These are phyloP conservation scores for Colletotrichum caudatum DNA, from an alignment of 2,329 filamentous ascomycete species.

Conservation along the genomic window DNA sequence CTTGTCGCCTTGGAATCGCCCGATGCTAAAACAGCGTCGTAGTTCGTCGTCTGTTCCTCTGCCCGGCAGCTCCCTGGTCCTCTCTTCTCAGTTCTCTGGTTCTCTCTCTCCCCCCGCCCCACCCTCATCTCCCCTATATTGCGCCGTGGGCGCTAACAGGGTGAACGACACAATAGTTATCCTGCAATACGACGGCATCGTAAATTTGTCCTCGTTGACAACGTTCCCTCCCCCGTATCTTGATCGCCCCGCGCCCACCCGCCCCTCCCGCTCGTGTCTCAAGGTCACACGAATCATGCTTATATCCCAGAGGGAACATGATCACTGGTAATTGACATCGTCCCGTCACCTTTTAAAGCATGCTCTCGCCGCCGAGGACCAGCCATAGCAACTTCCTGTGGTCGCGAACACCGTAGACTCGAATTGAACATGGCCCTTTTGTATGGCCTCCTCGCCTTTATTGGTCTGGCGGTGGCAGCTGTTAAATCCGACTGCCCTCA, in stretches of 20 bases:
- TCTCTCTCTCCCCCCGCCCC: neutral
- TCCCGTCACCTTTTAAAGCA: conserved; percentile 17
- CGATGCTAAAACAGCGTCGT: conserved; percentile 27
- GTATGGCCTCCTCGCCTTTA: conserved; percentile 14
- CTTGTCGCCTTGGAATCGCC: neutral
- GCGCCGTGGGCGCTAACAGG: conserved; percentile 12
- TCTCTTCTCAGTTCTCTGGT: neutral
- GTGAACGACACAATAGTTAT: conserved; percentile 27
- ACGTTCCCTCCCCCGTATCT: conserved; percentile 32
- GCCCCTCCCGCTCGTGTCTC: conserved; percentile 18
- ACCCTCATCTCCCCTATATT: neutral
- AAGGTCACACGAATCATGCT: conserved; percentile 30
- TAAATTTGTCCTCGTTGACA: conserved; percentile 11
- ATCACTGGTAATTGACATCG: conserved; percentile 1
- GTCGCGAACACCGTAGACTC: conserved; percentile 5
- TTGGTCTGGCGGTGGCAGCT: conserved; percentile 40
- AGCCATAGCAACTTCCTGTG: conserved; percentile 13
- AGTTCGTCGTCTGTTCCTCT: neutral
- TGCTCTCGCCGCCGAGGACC: conserved; percentile 20
- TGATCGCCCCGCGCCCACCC: conserved; percentile 8
- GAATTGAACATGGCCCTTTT: conserved; percentile 18
- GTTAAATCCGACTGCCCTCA: conserved; percentile 50
- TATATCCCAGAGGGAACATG: conserved; percentile 14
- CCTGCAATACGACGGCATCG: conserved; percentile 31
- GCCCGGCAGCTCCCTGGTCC: neutral